Evolutionary conservation across 768 basidiomycete species (phyloP).

Genomic region (Paxillus ammoniavirescens): DNA sequence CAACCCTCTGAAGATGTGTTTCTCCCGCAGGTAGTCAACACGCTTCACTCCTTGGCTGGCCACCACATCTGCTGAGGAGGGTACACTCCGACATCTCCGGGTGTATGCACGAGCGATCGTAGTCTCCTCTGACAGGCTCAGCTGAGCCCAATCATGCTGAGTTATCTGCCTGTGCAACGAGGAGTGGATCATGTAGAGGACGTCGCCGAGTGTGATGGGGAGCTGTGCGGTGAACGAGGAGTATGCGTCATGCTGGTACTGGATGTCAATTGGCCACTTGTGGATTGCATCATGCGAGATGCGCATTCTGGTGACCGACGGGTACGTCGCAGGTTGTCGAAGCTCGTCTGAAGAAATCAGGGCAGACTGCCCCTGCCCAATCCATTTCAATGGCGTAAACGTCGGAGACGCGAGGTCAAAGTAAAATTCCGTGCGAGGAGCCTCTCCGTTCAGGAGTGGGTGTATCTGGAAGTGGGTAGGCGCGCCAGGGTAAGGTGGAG

Average conservation of each 20-base stretch:
- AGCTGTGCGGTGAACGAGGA: slow-evolving; percentile 23
- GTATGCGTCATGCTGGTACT: slow-evolving; percentile 33
- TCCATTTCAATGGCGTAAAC: slow-evolving; percentile 43
- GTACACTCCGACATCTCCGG: slow-evolving; percentile 30
- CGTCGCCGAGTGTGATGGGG: slow-evolving; percentile 57
- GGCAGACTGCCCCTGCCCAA: slow-evolving; percentile 38
- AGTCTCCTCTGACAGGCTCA: slow-evolving; percentile 26
- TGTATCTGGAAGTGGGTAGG: slow-evolving; percentile 29
- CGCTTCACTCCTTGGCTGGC: slow-evolving; percentile 38
- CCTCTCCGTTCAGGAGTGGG: slow-evolving; percentile 48
- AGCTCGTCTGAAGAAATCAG: slow-evolving; percentile 46
- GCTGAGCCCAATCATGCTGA: slow-evolving; percentile 34
- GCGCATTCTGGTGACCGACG: slow-evolving; percentile 50
- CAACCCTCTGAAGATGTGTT: slow-evolving; percentile 37
- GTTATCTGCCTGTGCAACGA: slow-evolving; percentile 43
- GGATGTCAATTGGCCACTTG: slow-evolving; percentile 60
- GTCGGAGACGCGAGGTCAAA: slow-evolving; percentile 55
- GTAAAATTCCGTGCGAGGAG: slow-evolving; percentile 42
- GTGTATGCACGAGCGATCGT: slow-evolving; percentile 37
- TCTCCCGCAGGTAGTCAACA: slow-evolving; percentile 37
- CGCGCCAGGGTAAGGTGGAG: slow-evolving; percentile 15
- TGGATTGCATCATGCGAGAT: slow-evolving; percentile 57
- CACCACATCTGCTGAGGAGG: slow-evolving; percentile 30
- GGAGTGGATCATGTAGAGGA: slow-evolving; percentile 50
- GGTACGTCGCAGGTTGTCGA: slow-evolving; percentile 52